Evolutionary conservation across 2,329 filamentous ascomycete species (phyloP), one percentile per base, ranked within the genome.

Genomic region (Cladosporium sp.): DNA sequence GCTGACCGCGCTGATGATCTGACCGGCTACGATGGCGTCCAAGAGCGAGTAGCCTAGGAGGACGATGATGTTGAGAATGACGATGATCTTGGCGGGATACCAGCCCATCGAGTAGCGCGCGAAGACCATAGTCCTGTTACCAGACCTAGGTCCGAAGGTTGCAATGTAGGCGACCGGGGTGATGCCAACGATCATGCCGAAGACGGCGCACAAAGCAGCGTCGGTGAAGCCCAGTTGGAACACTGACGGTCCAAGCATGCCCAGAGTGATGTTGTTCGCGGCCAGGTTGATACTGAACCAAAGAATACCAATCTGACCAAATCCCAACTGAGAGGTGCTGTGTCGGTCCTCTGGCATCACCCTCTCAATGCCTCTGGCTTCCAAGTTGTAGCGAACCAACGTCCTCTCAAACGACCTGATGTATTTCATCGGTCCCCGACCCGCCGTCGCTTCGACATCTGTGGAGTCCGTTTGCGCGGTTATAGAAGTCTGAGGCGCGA

Each of bases 1-100:
- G 11, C 80, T 82, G 3, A 88, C 80, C 1, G 84, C 84, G 4
- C 80, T 84, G 2, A 88, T 69, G 20, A 86, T 85, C 61, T 87
- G 84, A 0, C 85, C 85, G 2, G 80, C 80, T 13, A 88, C 74
- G 5, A 87, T 82, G 29, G 78, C 81, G 63, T 84, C 80, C 53
- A 87, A 80, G 62, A 85, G 69, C 15, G 74, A 72, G 57, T 85
- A 85, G 27, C 54, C 61, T 2, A 84, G 70, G 60, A 85, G 71
- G 18, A 83, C 76, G 39, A 85, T 75, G 41, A 85, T 70, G 59
- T 84, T 85, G 51, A 86, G 68, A 18, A 85, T 59, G 12, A 83
- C 80, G 29, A 84, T 75, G 7, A 86, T 65, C 64, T 84, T 85
- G 47, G 78, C 78, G 1, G 82, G 82, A 73, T 78, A 85, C 78